Percentiles rank a stretch among this genome's conserved stretches.
These are phyloP conservation scores for Xylaria nigripes DNA, from an alignment of 495 filamentous ascomycete species.

Conservation along the genomic window DNA sequence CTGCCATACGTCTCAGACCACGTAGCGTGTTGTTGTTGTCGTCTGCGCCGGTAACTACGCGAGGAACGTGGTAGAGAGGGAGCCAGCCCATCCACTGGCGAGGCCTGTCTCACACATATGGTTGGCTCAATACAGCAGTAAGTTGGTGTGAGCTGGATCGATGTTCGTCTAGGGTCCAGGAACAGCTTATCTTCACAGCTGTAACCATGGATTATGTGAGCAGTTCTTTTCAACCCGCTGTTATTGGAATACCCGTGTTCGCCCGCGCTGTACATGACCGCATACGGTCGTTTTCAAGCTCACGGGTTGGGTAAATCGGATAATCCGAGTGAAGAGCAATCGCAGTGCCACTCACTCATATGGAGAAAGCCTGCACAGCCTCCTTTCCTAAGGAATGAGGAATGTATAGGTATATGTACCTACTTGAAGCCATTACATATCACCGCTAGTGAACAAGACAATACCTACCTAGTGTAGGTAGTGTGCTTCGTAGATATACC, in stretches of 20 bases:
- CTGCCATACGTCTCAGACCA: not conserved
- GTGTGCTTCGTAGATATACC: too few relatives aligned
- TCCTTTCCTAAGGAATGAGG: constrained; percentile 6
- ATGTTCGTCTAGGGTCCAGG: not conserved
- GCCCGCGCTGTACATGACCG: not conserved
- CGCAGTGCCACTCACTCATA: not conserved
- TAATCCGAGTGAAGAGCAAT: not conserved
- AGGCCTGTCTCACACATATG: not conserved
- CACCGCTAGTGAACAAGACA: too few relatives aligned
- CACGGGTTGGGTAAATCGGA: not conserved
- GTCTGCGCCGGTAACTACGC: not conserved
- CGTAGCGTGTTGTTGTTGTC: not conserved
- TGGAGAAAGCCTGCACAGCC: not conserved
- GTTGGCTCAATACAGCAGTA: not conserved
- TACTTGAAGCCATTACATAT: not conserved
- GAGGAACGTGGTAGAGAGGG: not conserved
- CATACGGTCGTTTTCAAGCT: constrained; percentile 6
- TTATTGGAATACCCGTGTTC: not conserved
- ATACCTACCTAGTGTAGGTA: not conserved
- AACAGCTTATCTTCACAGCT: not conserved
- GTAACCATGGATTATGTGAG: not conserved
- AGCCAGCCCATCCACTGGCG: not conserved
- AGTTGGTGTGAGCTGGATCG: not conserved
- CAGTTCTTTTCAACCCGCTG: not conserved
- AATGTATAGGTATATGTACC: not conserved